These are phyloP conservation scores for Pichia norvegensis DNA, from an alignment of 1,139 yeast species.

Conservation along the genomic window DNA sequence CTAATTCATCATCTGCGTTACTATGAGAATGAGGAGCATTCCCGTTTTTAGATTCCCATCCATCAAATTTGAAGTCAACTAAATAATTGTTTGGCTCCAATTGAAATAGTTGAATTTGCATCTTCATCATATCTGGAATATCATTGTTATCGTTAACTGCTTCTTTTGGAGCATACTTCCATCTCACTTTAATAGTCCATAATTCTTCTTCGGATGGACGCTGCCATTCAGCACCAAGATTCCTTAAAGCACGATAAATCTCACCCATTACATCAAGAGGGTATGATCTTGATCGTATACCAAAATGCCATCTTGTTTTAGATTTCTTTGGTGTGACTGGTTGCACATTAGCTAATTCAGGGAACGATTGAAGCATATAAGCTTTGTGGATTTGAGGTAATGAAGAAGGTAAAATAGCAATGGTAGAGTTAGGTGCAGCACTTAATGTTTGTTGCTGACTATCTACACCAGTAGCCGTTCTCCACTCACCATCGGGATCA, in stretches of 20 bases:
- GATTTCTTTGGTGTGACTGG: constrained; percentile 79
- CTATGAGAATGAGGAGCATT: constrained; percentile 13
- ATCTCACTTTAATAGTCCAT: constrained; percentile 95
- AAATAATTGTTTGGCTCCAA: constrained; percentile 91
- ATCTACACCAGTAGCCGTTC: constrained; percentile 26
- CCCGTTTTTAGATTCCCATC: constrained; percentile 57
- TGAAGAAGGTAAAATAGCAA: constrained; percentile 89
- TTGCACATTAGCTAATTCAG: constrained; percentile 49
- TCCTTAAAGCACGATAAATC: constrained; percentile 86
- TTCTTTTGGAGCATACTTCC: constrained; percentile 63
- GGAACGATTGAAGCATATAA: constrained; percentile 58
- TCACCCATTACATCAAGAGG: constrained; percentile 99
- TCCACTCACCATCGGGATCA: constrained; percentile 18
- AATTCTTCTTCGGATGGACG: constrained; percentile 86
- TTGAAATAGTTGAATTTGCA: constrained; percentile 95
- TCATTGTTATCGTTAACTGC: constrained; percentile 1
- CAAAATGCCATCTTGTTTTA: constrained; percentile 98
- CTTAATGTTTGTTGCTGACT: constrained; percentile 18
- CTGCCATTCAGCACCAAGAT: constrained; percentile 96
- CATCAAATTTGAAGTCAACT: constrained; percentile 96
- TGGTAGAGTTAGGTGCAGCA: constrained; percentile 55
- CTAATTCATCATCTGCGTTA: constrained; percentile 44
- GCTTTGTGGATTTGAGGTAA: constrained; percentile 93
- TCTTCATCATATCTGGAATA: constrained; percentile 80
- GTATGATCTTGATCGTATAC: constrained; percentile 90